phyloP scores from a whole-genome alignment of 192 early-diverging fungal genomes.

The Coemansia sp. region DNA sequence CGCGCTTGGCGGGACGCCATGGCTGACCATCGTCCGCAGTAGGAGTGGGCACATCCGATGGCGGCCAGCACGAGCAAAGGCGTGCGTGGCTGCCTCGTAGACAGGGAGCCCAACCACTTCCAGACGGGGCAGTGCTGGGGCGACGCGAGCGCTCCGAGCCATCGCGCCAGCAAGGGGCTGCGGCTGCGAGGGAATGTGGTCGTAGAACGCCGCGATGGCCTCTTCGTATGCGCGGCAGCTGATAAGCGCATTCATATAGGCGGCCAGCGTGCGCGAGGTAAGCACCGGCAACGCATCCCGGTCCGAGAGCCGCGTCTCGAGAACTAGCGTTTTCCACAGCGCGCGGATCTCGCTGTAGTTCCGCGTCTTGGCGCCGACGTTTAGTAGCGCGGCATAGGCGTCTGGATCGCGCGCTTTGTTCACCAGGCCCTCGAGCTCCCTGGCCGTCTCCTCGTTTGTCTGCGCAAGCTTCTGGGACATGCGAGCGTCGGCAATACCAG shows the following conservation, averaged over 20 bases:
- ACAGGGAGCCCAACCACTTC: constrained; percentile 16
- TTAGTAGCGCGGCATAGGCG: constrained; percentile 31
- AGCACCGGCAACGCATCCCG: constrained; percentile 12
- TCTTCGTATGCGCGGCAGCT: constrained; percentile 25
- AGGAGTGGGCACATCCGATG: constrained; percentile 31
- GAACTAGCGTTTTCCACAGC: constrained; percentile 33
- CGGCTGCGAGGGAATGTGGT: constrained; percentile 8
- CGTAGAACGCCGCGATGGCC: constrained; percentile 32
- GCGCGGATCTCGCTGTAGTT: constrained; percentile 16
- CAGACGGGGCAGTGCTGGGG: constrained; percentile 5
- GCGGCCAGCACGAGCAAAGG: constrained; percentile 31
- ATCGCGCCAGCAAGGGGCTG: neutral
- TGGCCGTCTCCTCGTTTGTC: constrained; percentile 11
- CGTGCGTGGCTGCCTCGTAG: constrained; percentile 34
- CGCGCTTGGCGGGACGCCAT: constrained; percentile 25
- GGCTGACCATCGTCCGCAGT: constrained; percentile 24
- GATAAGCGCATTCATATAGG: constrained; percentile 42
- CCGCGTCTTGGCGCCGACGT: constrained; percentile 14
- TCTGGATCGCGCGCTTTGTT: constrained; percentile 24
- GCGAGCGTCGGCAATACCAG: neutral
- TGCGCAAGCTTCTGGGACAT: neutral
- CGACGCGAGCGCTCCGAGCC: neutral
- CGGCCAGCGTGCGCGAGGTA: constrained; percentile 33
- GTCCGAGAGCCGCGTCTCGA: constrained; percentile 12
- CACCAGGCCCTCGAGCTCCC: constrained; percentile 32